Base-by-base conservation (phyloP, 164 flowering plant species). In the Umbilicus rupestris region DNA sequence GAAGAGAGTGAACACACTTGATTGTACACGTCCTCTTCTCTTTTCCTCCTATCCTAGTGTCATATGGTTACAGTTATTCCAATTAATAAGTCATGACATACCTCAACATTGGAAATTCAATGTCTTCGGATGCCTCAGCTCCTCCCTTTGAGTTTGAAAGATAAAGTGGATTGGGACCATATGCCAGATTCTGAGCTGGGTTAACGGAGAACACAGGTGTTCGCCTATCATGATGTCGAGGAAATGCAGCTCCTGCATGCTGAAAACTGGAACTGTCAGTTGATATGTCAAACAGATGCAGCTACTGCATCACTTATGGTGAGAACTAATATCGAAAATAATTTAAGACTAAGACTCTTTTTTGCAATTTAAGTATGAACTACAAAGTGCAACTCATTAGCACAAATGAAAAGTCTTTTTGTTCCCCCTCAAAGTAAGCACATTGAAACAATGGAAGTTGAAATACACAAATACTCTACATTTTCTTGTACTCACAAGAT, bases 161-260 rank as follows among this genome's bases (percentile, higher is more conserved):
- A 75, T 69, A 80, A 52, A 74, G 90, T 46, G 82, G 17, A 78
- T 83, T 85, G 72, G 60, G 90, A 64, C 94, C 86, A 79, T 82
- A 83, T 55, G 87, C 82, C 70, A 86, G 73, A 49, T 94, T 94
- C 20, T 92, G 97, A 46, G 94, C 80, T 72, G 90, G 97, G 33
- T 87, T 88, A 45, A 96, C 94, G 46, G 96, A 83, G 65, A 95
- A 89, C 67, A 85, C 84, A 37, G 97, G 97, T n/a, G 92, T 92
- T 71, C 87, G 73, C 63, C 84, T 78, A 73, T 91, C 97, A 65
- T 91, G 63, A 68, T 89, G 83, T 73, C 80, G 87, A 74, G 99
- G 99, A 77, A 95, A 92, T 28, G 87, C 94, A 71, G 92, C 99
- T 49, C 99, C 99, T 64, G 90, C 82, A 65, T 92, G 96, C 99